A percentile compares a stretch with the other conserved stretches of the same genome.
These are phyloP conservation scores for Cordyceps cicadae DNA, from an alignment of 2,329 filamentous ascomycete species.

Conservation along the genomic window DNA sequence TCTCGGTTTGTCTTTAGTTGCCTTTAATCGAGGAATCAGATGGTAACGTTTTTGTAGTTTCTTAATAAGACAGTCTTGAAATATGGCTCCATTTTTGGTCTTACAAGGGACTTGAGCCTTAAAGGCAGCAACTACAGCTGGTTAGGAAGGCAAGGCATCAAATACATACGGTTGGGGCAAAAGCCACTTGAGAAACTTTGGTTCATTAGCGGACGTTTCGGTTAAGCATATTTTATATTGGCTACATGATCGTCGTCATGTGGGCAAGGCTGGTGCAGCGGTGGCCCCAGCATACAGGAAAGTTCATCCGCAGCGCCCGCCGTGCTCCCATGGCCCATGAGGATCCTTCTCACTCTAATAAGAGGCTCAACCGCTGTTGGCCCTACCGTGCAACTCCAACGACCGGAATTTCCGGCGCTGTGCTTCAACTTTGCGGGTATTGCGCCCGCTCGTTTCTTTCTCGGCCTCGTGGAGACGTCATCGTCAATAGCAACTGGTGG, in stretches of 20 bases:
- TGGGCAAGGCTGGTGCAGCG: constrained; percentile 2
- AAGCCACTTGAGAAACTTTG: too few species aligned
- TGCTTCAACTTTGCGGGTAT: not conserved
- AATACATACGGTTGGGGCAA: too few species aligned
- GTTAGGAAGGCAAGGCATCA: not conserved
- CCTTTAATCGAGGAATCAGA: too few species aligned
- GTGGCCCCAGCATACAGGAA: constrained; percentile 2
- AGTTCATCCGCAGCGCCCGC: not conserved
- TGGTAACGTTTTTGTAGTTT: too few species aligned
- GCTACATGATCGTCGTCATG: constrained; percentile 1
- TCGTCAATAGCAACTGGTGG: constrained; percentile 1
- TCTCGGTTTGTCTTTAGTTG: too few species aligned
- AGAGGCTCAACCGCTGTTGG: too few species aligned
- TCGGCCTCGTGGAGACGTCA: not conserved
- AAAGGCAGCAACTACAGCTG: constrained; percentile 2
- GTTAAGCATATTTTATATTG: constrained; percentile 5
- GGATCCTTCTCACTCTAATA: not conserved
- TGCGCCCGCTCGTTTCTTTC: not conserved
- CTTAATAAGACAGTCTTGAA: not conserved
- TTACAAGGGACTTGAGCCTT: not conserved
- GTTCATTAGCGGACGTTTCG: too few species aligned
- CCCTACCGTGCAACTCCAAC: too few species aligned
- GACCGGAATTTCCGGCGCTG: not conserved
- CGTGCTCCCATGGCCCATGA: not conserved
- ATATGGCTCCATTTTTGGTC: constrained; percentile 2